Base-by-base conservation (phyloP, 495 filamentous ascomycete genomes). In the Aspergillus campestris region DNA sequence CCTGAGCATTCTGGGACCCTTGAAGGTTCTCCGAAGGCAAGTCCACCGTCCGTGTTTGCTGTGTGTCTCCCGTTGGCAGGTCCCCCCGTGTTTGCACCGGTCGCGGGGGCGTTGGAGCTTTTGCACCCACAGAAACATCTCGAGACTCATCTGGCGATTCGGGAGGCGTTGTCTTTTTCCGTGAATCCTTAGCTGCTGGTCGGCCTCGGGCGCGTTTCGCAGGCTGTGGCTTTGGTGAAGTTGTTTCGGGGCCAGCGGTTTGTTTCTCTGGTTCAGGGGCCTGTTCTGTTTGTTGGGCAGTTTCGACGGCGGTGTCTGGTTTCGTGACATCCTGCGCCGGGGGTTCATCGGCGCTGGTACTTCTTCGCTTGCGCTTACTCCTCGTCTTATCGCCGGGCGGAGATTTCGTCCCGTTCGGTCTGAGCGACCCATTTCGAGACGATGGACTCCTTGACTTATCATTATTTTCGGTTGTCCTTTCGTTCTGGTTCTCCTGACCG, bases 181-280 rank as follows among this genome's bases (percentile, higher is more conserved):
- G 42, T 34, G 30, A 51, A 41, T 32, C 53, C 15, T 35, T 52
- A 38, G 48, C 35, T 11, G 42, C 38, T 3, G 42, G 61, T 18
- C 43, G 47, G 40, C 52, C 49, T 42, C 51, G 55, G 18, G 29
- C 38, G 27, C 52, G 49, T 35, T 47, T 57, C 8, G 29, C 47
- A 31, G 37, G 39, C n/a, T 39, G 43, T 6, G 43, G 8, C 47
- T 41, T 29, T 10, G 50, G n/a, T 27, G 27, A 38, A 10, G 41
- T 38, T 44, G 33, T 18, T 38, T 34, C 11, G 7, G 45, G 31
- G 10, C 33, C 42, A 2, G 41, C 2, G 9, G 39, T 18, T 38
- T 15, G 30, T 3, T 42, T 18, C 5, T 33, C 33, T 28, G 13
- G 32, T 13, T 37, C 33, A 13, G 24, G 18, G 18, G 35, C 28